Conservation (phyloP, 2,329 filamentous ascomycete genomes). For the Colletotrichum kahawae region DNA sequence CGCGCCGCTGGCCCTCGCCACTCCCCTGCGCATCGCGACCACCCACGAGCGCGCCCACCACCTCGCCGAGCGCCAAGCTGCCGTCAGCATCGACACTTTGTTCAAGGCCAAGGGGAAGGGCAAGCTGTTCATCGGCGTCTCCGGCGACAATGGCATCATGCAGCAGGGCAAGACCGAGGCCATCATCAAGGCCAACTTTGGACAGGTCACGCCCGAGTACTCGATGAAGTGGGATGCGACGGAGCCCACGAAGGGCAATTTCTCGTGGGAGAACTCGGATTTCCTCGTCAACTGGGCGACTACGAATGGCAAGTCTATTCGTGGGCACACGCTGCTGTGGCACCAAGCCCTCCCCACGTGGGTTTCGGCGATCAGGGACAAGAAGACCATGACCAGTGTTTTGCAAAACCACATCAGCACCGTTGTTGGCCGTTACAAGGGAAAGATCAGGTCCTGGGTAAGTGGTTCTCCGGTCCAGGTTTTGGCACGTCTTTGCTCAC, state of each 20-base stretch:
- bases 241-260: slow-evolving; percentile 52
- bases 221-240: slow-evolving; percentile 72
- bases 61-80: slow-evolving; percentile 45
- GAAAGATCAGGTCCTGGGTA: slow-evolving; percentile 65
- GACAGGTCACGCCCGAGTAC: slow-evolving; percentile 71
- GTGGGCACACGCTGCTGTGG: slow-evolving; percentile 72
- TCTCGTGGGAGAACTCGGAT: slow-evolving; percentile 63
- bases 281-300: slow-evolving; percentile 63
- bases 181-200: slow-evolving; percentile 66
- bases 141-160: slow-evolving; percentile 59
- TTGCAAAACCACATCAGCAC: slow-evolving; percentile 66
- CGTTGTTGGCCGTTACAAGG: slow-evolving; percentile 63
- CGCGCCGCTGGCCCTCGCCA: slow-evolving; percentile 40
- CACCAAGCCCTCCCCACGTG: slow-evolving; percentile 62
- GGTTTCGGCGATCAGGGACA: slow-evolving; percentile 62
- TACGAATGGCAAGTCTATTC: slow-evolving; percentile 60
- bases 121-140: slow-evolving; percentile 69
- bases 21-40: slow-evolving; percentile 30
- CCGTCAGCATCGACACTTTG: slow-evolving; percentile 55
- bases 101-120: slow-evolving; percentile 65
- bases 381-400: slow-evolving; percentile 55
- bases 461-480: background rate
- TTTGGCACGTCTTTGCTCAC: background rate
- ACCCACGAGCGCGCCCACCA: slow-evolving; percentile 47
- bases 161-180: slow-evolving; percentile 52